phyloP scores from a whole-genome alignment of 805 yeast species.

The Candida montana region DNA sequence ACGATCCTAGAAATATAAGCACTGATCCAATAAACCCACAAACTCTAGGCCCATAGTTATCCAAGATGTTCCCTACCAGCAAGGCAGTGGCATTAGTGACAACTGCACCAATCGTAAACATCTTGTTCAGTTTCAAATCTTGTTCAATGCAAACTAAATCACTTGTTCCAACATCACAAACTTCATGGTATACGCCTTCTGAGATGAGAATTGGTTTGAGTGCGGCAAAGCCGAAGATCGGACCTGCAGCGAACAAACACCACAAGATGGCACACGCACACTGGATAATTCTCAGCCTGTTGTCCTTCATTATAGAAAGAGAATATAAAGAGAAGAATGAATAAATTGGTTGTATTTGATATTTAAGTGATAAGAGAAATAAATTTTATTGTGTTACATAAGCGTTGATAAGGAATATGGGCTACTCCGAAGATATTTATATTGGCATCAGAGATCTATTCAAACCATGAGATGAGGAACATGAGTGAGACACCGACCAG shows the following conservation, averaged over 20 bases:
- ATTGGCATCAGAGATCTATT: conserved; percentile 7
- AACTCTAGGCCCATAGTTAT: conserved; percentile 72
- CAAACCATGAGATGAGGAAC: conserved; percentile 35
- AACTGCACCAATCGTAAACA: conserved; percentile 85
- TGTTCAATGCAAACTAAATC: conserved; percentile 57
- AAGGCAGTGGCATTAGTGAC: conserved; percentile 80
- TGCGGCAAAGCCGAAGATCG: conserved; percentile 94
- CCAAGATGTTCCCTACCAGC: conserved; percentile 76
- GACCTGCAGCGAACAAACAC: conserved; percentile 92
- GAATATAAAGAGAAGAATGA: not conserved
- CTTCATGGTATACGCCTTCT: conserved; percentile 69
- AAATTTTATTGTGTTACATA: too few species aligned
- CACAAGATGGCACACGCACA: conserved; percentile 70
- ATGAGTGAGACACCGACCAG: conserved; percentile 52
- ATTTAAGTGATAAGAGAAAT: too few species aligned
- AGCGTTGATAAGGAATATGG: not conserved
- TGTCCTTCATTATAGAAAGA: not conserved
- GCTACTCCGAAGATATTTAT: not conserved
- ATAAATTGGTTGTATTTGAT: not conserved
- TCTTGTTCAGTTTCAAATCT: conserved; percentile 72
- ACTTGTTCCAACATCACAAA: conserved; percentile 38
- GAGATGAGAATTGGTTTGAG: conserved; percentile 73
- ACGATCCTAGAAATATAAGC: conserved; percentile 52
- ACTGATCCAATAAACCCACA: conserved; percentile 72
- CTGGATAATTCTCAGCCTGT: conserved; percentile 32